Percentiles rank a stretch among this genome's conserved stretches.
phyloP scores from a whole-genome alignment of 1,284 basidiomycete species.

The Thelephora terrestris region DNA sequence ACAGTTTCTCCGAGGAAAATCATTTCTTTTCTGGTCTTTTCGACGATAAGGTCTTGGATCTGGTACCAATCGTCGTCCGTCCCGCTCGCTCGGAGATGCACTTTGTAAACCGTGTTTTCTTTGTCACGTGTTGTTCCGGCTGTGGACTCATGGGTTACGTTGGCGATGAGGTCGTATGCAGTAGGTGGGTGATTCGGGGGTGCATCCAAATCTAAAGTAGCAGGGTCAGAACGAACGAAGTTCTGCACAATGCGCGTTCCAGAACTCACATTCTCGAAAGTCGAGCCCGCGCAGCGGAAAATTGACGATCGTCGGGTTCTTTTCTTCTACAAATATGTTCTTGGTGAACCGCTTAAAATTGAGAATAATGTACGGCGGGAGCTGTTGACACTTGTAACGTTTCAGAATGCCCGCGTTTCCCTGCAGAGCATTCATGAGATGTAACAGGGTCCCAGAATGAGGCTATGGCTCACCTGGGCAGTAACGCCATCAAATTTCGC shows the following conservation, averaged over 20 bases:
- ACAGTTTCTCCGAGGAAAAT: conserved; percentile 96
- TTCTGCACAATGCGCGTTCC: conserved; percentile 6
- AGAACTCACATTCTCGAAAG: conserved; percentile 66
- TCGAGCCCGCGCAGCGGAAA: conserved; percentile 92
- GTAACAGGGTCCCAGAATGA: conserved; percentile 5
- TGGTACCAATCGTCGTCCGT: conserved; percentile 93
- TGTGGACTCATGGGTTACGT: conserved; percentile 90
- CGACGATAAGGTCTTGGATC: conserved; percentile 94
- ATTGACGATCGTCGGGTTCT: conserved; percentile 98
- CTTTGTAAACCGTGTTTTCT: conserved; percentile 85
- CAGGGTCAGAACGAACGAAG: conserved; percentile 8
- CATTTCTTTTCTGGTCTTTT: conserved; percentile 94
- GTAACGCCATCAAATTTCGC: conserved; percentile 92
- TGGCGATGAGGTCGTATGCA: conserved; percentile 91
- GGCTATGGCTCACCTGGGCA: conserved; percentile 53
- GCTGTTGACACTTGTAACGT: conserved; percentile 78
- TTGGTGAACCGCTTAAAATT: conserved; percentile 98
- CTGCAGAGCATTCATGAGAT: conserved; percentile 25
- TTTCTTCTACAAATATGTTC: conserved; percentile 96
- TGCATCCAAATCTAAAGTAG: conserved; percentile 63
- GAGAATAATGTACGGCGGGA: conserved; percentile 90
- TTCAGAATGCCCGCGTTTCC: conserved; percentile 82
- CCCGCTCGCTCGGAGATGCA: conserved; percentile 74
- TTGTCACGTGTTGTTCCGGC: conserved; percentile 90
- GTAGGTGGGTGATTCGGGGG: conserved; percentile 48